phyloP scores from a whole-genome alignment of 805 yeast genomes.

The Candida patagonica region DNA sequence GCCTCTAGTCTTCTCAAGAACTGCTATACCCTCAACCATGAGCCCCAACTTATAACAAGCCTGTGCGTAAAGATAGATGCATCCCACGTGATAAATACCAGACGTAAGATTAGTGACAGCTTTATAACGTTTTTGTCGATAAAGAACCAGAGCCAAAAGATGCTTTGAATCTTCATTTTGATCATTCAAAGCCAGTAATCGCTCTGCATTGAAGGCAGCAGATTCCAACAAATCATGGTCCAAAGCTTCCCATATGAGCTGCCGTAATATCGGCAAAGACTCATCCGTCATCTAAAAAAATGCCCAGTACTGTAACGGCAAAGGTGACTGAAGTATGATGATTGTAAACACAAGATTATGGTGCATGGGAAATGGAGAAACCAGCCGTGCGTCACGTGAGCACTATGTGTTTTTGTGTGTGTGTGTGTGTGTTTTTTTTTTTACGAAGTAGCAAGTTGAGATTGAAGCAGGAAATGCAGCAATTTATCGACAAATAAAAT shows the following conservation, averaged over 20 bases:
- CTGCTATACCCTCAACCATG: constrained; percentile 54
- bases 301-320: too few relatives aligned
- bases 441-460: too few relatives aligned
- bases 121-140: constrained; percentile 47
- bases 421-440: too few relatives aligned
- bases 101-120: constrained; percentile 46
- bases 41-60: constrained; percentile 49
- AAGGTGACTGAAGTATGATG: too few relatives aligned
- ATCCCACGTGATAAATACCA: constrained; percentile 55
- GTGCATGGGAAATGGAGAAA: too few relatives aligned
- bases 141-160: constrained; percentile 60
- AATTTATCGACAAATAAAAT: too few relatives aligned
- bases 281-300: too few relatives aligned
- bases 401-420: too few relatives aligned
- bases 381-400: too few relatives aligned
- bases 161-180: constrained; percentile 52
- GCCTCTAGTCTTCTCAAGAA: constrained; percentile 27
- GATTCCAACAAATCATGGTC: constrained; percentile 61
- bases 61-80: constrained; percentile 65
- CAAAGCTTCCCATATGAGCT: constrained; percentile 57
- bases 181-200: constrained; percentile 57
- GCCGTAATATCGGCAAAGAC: constrained; percentile 23
- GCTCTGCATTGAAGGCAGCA: constrained; percentile 82
- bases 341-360: too few relatives aligned
- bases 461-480: too few relatives aligned